Evolutionary conservation across 495 filamentous ascomycete genomes (phyloP).

Genomic region (Tuber brumale): DNA sequence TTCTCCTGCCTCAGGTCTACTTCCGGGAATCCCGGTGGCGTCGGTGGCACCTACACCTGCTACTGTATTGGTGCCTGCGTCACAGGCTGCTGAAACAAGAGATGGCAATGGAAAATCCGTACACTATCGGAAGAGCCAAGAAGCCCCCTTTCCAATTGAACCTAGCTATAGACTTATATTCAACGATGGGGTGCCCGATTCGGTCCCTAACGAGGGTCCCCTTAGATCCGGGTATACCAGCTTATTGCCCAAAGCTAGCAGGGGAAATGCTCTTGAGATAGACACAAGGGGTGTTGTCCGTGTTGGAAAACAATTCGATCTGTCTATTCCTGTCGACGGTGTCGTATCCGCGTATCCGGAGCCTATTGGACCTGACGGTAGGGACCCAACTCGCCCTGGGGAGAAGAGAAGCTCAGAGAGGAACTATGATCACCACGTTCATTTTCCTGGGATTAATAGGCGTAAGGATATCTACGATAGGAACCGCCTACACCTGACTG

Average conservation of each 20-base stretch:
- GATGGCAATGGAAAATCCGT: neutral
- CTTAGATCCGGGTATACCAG: neutral
- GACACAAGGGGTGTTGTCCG: neutral
- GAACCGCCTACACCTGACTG: neutral
- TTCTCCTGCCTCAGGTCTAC: neutral
- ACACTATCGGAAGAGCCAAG: neutral
- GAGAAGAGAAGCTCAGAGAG: neutral
- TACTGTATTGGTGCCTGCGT: neutral
- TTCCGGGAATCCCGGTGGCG: neutral
- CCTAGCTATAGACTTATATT: neutral
- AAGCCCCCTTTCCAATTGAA: neutral
- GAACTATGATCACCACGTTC: neutral
- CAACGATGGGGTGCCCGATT: neutral
- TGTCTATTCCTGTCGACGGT: neutral
- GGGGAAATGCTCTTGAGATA: neutral
- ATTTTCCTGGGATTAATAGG: neutral
- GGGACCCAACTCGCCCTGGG: neutral
- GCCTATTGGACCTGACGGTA: neutral
- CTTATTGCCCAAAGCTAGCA: neutral
- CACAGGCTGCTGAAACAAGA: neutral
- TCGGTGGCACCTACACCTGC: neutral
- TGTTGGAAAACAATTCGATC: neutral
- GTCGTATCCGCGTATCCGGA: neutral
- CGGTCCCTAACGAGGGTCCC: neutral
- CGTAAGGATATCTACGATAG: neutral